Base-by-base conservation (phyloP, 2,329 filamentous ascomycete species). In the Diatrype stigma region DNA sequence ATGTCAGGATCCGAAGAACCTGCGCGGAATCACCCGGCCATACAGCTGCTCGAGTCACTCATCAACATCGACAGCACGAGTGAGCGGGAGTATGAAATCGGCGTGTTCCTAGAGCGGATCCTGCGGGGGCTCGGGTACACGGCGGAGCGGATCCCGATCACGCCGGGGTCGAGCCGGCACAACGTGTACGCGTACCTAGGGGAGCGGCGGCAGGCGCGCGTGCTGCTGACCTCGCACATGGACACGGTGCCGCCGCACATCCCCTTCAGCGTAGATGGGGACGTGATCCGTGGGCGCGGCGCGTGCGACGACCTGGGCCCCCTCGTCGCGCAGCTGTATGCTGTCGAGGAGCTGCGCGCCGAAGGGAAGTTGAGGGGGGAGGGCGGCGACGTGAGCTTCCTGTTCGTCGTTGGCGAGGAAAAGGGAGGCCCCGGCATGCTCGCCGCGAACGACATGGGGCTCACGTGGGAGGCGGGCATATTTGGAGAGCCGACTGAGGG, bases 401-500 rank as follows among this genome's bases (percentile, higher is more conserved):
- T 70, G 2, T 70, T 67, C 49, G 67, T 70, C 1, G 74, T 81
- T 0, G 78, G 77, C 16, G 79, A 81, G 58, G 78, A 81, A 52
- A 71, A 69, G n/a, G 74, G 73, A 8, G 79, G 78, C 1, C 74
- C 75, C n/a, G 79, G 78, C 3, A 82, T 81, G 78, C 67, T 73
- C 28, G 74, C 74, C 44, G 77, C 77, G 8, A 75, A 75, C 46
- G 60, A 67, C 16, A 67, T 75, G 53, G 58, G 61, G 4, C 57
- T 75, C 49, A 60, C 40, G 6, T 77, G 75, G 63, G 70, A 76
- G 19, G 68, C 75, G 8, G 71, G 79, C 45, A 71, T 70, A 42
- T 81, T 82, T 54, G 79, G 76, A 10, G 78, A 82, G 57, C 79
- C 78, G 6, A 81, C 79, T 0, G 78, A 80, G 57, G 73, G 70